These are phyloP conservation scores for Dentipellis sp. DNA, from an alignment of 768 basidiomycete species.

Conservation along the genomic window DNA sequence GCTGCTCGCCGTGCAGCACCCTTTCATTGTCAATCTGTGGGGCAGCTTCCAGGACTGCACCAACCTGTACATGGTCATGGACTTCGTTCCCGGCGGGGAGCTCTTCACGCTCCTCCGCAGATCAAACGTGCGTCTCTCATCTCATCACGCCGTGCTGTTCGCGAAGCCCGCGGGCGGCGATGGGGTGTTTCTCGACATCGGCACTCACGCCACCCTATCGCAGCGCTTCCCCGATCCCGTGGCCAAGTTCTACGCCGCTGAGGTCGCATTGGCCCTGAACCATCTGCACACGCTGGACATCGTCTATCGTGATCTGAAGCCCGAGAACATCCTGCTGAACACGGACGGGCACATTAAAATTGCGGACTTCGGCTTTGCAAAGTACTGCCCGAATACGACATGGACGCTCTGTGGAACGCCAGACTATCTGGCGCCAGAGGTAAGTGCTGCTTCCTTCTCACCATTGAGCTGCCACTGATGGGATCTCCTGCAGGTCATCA, in stretches of 20 bases:
- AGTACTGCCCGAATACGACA: slow-evolving; percentile 76
- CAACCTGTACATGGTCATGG: slow-evolving; percentile 98
- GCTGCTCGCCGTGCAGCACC: slow-evolving; percentile 77
- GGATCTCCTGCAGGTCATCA: slow-evolving; percentile 46
- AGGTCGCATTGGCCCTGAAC: slow-evolving; percentile 87
- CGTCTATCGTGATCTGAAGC: slow-evolving; percentile 96
- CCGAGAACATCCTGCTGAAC: slow-evolving; percentile 90
- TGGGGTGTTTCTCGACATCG: slow-evolving; percentile 3
- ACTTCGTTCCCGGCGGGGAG: slow-evolving; percentile 94
- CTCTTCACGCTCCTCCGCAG: slow-evolving; percentile 88
- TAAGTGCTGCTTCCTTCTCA: slow-evolving; percentile 19
- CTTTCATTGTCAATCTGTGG: slow-evolving; percentile 96
- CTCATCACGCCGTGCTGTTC: background rate
- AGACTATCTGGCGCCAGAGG: slow-evolving; percentile 96
- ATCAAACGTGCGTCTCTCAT: slow-evolving; percentile 57
- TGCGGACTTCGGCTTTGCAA: slow-evolving; percentile 96
- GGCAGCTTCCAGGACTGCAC: slow-evolving; percentile 86
- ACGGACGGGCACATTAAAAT: slow-evolving; percentile 96
- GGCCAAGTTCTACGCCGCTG: slow-evolving; percentile 95
- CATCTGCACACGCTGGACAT: slow-evolving; percentile 82
- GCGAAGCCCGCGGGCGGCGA: background rate
- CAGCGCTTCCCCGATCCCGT: slow-evolving; percentile 95
- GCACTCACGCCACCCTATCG: slow-evolving; percentile 11
- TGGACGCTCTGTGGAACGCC: slow-evolving; percentile 96
- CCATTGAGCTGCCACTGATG: background rate